A percentile compares a stretch with the other conserved stretches of the same genome.
Evolutionary conservation across 345 rosid species (phyloP).

Genomic region (Punica granatum): DNA sequence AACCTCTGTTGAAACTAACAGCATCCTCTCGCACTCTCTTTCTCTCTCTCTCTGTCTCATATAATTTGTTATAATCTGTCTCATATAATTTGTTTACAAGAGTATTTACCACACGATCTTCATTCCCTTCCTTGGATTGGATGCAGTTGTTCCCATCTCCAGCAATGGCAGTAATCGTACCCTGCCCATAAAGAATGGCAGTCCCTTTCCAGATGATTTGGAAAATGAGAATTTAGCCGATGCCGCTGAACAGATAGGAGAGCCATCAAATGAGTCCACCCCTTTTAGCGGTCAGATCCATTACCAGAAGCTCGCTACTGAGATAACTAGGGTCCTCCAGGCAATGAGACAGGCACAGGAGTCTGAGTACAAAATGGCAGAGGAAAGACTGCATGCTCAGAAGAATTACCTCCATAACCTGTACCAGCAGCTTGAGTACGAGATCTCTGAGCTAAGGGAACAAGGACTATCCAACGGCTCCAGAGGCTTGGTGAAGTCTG

Average conservation of each 20-base stretch:
- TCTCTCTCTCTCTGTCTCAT: not conserved
- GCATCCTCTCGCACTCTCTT: not conserved
- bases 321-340: not conserved
- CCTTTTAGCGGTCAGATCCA: slow-evolving; percentile 15
- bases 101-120: not conserved
- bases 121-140: not conserved
- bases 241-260: too few species aligned
- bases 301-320: slow-evolving; percentile 19
- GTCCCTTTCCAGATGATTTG: too few species aligned
- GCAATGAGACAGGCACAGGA: slow-evolving; percentile 39
- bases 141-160: too few species aligned
- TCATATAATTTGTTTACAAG: not conserved
- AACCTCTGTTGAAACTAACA: not conserved
- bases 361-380: slow-evolving; percentile 53
- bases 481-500: slow-evolving; percentile 25
- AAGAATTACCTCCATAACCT: slow-evolving; percentile 46
- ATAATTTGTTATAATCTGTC: not conserved
- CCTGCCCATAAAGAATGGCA: too few species aligned
- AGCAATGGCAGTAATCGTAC: too few species aligned
- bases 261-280: too few species aligned
- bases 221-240: too few species aligned
- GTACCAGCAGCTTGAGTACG: slow-evolving; percentile 54
- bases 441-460: slow-evolving; percentile 38
- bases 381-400: slow-evolving; percentile 49
- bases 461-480: slow-evolving; percentile 19